phyloP scores from a whole-genome alignment of 192 early-diverging fungal genomes.

The Dissophora globulifera region DNA sequence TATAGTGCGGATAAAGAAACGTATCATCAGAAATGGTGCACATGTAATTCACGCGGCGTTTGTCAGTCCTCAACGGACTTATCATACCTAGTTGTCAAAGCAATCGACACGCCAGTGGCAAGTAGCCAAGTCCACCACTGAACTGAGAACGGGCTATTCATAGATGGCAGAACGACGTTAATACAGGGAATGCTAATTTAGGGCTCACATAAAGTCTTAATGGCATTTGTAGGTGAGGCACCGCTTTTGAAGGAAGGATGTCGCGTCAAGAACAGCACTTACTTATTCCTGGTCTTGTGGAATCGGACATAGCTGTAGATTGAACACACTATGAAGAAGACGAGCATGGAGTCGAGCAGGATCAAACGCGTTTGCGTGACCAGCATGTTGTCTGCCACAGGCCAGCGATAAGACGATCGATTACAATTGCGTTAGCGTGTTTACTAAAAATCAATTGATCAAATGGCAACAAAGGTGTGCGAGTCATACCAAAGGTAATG shows the following conservation, averaged over 20 bases:
- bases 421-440: neutral
- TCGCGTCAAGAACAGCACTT: neutral
- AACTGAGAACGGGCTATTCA: conserved; percentile 73
- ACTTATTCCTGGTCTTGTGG: conserved; percentile 72
- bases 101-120: conserved; percentile 82
- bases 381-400: conserved; percentile 81
- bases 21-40: too few species aligned
- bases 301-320: conserved; percentile 92
- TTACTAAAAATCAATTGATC: too few species aligned
- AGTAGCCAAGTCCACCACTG: conserved; percentile 92
- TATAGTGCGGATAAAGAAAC: too few species aligned
- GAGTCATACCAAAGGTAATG: conserved; percentile 80
- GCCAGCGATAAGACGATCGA: neutral
- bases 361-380: conserved; percentile 94
- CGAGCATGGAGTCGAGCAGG: conserved; percentile 91
- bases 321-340: conserved; percentile 88
- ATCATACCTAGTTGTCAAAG: conserved; percentile 70
- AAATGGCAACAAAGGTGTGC: too few species aligned
- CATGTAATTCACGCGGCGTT: too few species aligned
- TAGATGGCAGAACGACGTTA: conserved; percentile 3
- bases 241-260: conserved; percentile 4
- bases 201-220: conserved; percentile 19
- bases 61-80: too few species aligned
- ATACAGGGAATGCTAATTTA: conserved; percentile 11
- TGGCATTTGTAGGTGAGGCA: too few species aligned